A percentile compares a stretch with the other conserved stretches of the same genome.
phyloP scores from a whole-genome alignment of 1,139 yeast species.

The Pichia sp. region DNA sequence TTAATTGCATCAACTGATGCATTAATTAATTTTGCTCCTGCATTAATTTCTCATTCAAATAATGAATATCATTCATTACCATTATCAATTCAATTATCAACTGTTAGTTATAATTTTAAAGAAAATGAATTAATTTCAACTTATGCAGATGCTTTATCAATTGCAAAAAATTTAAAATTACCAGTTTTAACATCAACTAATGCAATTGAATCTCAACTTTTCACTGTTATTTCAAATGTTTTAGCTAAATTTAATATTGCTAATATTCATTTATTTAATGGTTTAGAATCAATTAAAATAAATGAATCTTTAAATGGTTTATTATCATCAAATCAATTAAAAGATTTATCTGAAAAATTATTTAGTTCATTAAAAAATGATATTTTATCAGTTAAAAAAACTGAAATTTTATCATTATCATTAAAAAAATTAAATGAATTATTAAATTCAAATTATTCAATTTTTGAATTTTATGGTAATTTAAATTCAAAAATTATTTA shows the following conservation, averaged over 20 bases:
- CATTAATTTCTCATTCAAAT: constrained; percentile 31
- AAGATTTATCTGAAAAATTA: constrained; percentile 37
- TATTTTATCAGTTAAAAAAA: constrained; percentile 23
- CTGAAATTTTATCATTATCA: constrained; percentile 40
- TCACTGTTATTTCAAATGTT: constrained; percentile 60
- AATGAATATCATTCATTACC: constrained; percentile 43
- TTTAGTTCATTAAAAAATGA: constrained; percentile 27
- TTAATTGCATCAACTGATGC: constrained; percentile 67
- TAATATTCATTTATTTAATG: constrained; percentile 71
- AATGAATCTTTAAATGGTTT: constrained; percentile 45
- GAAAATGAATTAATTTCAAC: constrained; percentile 54
- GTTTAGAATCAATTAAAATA: constrained; percentile 58
- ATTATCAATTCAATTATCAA: constrained; percentile 65
- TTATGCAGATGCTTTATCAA: constrained; percentile 56
- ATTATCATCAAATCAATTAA: constrained; percentile 41
- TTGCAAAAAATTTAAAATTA: constrained; percentile 58
- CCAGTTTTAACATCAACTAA: constrained; percentile 70
- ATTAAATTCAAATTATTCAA: constrained; percentile 48
- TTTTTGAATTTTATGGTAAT: constrained; percentile 69
- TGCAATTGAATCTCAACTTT: constrained; percentile 59
- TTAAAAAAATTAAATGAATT: constrained; percentile 49
- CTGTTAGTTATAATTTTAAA: constrained; percentile 58
- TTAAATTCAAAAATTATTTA: constrained; percentile 60
- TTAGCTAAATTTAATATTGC: constrained; percentile 54
- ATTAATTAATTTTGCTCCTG: constrained; percentile 60